These are phyloP conservation scores for Tylopilus sp. DNA, from an alignment of 768 basidiomycete species.

Conservation along the genomic window DNA sequence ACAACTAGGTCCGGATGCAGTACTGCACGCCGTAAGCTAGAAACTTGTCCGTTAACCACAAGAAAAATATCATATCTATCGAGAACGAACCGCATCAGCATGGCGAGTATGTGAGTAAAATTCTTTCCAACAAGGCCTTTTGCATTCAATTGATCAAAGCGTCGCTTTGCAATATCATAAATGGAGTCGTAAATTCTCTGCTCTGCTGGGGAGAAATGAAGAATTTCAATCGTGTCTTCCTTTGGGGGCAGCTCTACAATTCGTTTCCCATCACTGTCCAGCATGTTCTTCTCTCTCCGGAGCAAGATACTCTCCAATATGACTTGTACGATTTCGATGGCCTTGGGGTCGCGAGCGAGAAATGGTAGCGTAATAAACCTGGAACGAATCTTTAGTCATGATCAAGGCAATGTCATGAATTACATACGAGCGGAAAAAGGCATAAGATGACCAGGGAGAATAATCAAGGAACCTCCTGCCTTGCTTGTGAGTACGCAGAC, in stretches of 20 bases:
- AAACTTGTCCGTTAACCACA: slow-evolving; percentile 6
- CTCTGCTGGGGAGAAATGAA: slow-evolving; percentile 82
- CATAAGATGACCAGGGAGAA: slow-evolving; percentile 76
- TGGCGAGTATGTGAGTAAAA: slow-evolving; percentile 85
- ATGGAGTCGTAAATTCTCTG: slow-evolving; percentile 87
- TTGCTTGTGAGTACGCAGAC: slow-evolving; percentile 7
- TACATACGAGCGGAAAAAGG: slow-evolving; percentile 85
- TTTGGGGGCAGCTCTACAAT: slow-evolving; percentile 90
- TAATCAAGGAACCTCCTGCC: slow-evolving; percentile 72
- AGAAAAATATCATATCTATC: not conserved
- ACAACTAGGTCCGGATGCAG: slow-evolving; percentile 86
- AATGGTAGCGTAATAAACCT: slow-evolving; percentile 93
- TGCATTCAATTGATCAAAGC: slow-evolving; percentile 76
- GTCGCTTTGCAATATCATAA: slow-evolving; percentile 71
- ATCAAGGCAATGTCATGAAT: not conserved
- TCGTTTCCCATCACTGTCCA: slow-evolving; percentile 76
- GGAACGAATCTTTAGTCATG: slow-evolving; percentile 4
- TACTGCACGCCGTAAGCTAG: slow-evolving; percentile 84
- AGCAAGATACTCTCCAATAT: slow-evolving; percentile 86
- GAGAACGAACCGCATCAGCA: slow-evolving; percentile 80
- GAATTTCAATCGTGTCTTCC: slow-evolving; percentile 66
- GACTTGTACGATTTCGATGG: slow-evolving; percentile 92
- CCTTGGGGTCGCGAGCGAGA: slow-evolving; percentile 85
- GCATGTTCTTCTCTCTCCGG: slow-evolving; percentile 91
- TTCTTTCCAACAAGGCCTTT: slow-evolving; percentile 79